Evolutionary conservation across 1,139 yeast genomes (phyloP).

Genomic region (Pichia sp.): DNA sequence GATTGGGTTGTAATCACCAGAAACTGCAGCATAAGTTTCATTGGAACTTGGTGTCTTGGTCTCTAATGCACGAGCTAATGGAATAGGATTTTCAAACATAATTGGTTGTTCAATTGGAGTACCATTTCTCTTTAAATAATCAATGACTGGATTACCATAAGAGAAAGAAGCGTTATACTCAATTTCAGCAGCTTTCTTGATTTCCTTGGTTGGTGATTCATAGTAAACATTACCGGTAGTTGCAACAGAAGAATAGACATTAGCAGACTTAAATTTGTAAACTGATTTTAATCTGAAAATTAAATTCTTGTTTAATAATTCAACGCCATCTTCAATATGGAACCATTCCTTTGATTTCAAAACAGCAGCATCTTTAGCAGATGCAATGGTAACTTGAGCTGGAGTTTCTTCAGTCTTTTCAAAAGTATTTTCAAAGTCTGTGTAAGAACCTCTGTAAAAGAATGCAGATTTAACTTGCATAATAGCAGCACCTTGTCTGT

Average conservation of each 20-base stretch:
- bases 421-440: constrained; percentile 88
- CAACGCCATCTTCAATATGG: constrained; percentile 66
- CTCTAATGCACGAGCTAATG: constrained; percentile 70
- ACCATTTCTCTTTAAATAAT: constrained; percentile 87
- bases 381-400: constrained; percentile 63
- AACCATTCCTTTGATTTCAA: constrained; percentile 97
- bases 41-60: constrained; percentile 80
- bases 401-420: constrained; percentile 85
- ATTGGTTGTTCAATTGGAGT: constrained; percentile 91
- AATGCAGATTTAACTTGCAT: constrained; percentile 94
- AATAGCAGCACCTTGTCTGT: constrained; percentile 70
- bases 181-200: constrained; percentile 80
- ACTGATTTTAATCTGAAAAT: constrained; percentile 88
- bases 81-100: constrained; percentile 82
- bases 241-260: constrained; percentile 69
- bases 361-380: constrained; percentile 88
- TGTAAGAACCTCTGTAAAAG: constrained; percentile 90
- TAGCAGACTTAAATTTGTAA: constrained; percentile 70
- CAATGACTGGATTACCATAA: constrained; percentile 96
- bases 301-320: constrained; percentile 70
- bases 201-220: constrained; percentile 91
- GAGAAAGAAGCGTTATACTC: constrained; percentile 88
- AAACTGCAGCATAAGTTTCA: constrained; percentile 93
- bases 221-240: constrained; percentile 81
- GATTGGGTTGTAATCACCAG: constrained; percentile 97